phyloP scores from a whole-genome alignment of 306 rosid genomes.

The Acacia melanoxylon region DNA sequence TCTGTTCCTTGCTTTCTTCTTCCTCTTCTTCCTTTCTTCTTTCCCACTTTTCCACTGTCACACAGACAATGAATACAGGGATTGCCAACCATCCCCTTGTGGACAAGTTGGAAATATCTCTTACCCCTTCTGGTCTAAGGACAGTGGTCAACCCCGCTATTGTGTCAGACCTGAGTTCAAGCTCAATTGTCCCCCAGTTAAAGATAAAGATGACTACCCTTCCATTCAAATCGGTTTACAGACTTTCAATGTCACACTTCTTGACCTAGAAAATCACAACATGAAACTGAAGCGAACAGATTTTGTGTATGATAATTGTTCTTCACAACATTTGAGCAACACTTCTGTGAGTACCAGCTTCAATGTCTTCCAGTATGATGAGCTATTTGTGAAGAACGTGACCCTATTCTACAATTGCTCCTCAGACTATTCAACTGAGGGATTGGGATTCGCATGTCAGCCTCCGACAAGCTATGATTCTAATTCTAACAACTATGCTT shows the following conservation, averaged over 20 bases:
- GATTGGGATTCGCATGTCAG: background rate
- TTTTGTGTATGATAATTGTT: background rate
- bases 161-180: background rate
- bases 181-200: constrained; percentile 6
- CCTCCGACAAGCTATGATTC: background rate
- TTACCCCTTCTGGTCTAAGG: constrained; percentile 24
- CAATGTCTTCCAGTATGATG: background rate
- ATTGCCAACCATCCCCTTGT: constrained; percentile 7
- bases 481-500: background rate
- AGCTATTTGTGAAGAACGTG: background rate
- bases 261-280: fast-evolving
- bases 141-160: background rate
- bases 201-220: background rate
- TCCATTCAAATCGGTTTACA: background rate
- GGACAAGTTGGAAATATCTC: background rate
- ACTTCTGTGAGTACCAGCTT: background rate
- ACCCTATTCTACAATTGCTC: background rate
- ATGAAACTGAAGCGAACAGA: constrained; percentile 8
- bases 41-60: background rate
- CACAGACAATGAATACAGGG: background rate
- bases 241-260: background rate
- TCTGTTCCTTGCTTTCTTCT: background rate
- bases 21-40: background rate
- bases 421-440: background rate
- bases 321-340: background rate